phyloP scores from a whole-genome alignment of 441 rosid species.

The Gossypium schwendimanii region DNA sequence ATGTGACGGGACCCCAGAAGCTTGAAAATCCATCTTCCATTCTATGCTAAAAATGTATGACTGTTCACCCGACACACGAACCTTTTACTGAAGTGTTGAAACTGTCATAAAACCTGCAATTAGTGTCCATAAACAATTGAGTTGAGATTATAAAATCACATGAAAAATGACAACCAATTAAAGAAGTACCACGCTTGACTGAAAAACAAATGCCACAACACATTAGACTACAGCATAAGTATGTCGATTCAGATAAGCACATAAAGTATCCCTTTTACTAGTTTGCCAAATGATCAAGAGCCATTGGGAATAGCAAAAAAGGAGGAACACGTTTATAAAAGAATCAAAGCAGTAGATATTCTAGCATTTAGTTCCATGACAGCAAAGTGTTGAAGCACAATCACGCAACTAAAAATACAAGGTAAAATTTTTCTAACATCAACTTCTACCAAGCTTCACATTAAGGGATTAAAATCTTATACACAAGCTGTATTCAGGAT shows the following conservation, averaged over 20 bases:
- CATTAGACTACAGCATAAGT: not conserved
- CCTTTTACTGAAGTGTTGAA: slow-evolving; percentile 13
- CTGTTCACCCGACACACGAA: slow-evolving; percentile 14
- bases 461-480: not conserved
- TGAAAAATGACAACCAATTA: not conserved
- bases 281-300: not conserved
- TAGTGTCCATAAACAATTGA: not conserved
- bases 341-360: not conserved
- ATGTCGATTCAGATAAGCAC: not conserved
- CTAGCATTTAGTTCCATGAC: not conserved
- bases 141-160: not conserved
- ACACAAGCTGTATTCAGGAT: not conserved
- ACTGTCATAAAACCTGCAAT: slow-evolving; percentile 29
- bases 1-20: slow-evolving; percentile 97
- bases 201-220: not conserved
- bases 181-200: not conserved
- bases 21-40: slow-evolving; percentile 76
- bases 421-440: not conserved
- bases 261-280: not conserved
- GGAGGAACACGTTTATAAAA: not conserved
- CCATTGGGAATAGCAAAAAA: not conserved
- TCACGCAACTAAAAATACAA: not conserved
- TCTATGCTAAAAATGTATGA: slow-evolving; percentile 18
- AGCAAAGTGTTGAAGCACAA: not conserved
- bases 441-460: not conserved